These are phyloP conservation scores for Grosmannia serpens DNA, from an alignment of 2,329 filamentous ascomycete genomes.

Conservation along the genomic window DNA sequence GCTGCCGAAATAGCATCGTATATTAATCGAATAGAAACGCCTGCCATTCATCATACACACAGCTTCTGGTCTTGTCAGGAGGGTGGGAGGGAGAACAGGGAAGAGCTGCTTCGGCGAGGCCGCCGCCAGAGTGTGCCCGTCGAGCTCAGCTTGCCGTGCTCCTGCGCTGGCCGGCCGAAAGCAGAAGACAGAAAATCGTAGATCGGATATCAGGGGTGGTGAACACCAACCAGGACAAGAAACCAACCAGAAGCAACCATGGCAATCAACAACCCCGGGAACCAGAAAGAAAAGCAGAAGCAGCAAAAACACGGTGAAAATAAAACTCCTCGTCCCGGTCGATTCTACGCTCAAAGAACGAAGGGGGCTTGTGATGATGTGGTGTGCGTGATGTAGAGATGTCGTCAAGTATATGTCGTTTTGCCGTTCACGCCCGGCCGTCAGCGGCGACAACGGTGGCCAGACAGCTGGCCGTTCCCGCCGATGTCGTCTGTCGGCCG, in stretches of 20 bases:
- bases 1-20: neutral
- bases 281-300: neutral
- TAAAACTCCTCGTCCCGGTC: constrained; percentile 4
- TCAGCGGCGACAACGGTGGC: neutral
- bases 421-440: neutral
- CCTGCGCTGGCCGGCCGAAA: neutral
- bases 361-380: neutral
- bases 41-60: constrained; percentile 15
- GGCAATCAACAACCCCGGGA: neutral
- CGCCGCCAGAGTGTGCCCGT: neutral
- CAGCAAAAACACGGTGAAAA: neutral
- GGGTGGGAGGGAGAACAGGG: neutral
- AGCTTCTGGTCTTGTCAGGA: neutral
- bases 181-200: neutral
- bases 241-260: neutral
- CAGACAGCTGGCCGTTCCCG: neutral
- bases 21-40: constrained; percentile 12
- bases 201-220: neutral
- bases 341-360: constrained; percentile 1
- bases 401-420: neutral
- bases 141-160: neutral
- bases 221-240: neutral
- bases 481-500: neutral
- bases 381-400: neutral
- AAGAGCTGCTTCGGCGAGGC: neutral